Evolutionary conservation across 192 early-diverging fungal genomes (phyloP).

Genomic region (Backusella westeae): DNA sequence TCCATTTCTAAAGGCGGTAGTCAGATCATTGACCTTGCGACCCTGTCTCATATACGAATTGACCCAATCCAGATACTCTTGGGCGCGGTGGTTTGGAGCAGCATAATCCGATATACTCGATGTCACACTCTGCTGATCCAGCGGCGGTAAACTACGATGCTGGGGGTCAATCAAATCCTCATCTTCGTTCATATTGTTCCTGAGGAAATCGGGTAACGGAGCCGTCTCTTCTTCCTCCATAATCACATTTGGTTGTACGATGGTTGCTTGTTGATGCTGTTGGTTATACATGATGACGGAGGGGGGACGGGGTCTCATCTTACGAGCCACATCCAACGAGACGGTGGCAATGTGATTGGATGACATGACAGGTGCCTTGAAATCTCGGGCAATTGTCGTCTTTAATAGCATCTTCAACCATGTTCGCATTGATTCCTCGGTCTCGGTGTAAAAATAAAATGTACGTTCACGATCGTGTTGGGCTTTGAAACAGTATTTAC

Average conservation of each 20-base stretch:
- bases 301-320: conserved; percentile 50
- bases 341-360: conserved; percentile 56
- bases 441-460: conserved; percentile 59
- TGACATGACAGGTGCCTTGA: conserved; percentile 52
- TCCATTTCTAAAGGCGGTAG: conserved; percentile 37
- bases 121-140: background rate
- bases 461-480: conserved; percentile 54
- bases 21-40: conserved; percentile 31
- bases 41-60: conserved; percentile 33
- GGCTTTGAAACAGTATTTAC: conserved; percentile 62
- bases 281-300: conserved; percentile 29
- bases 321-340: conserved; percentile 45
- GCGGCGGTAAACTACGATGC: background rate
- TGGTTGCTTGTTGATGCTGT: background rate
- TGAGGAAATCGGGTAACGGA: background rate
- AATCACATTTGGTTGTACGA: background rate
- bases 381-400: conserved; percentile 56
- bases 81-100: conserved; percentile 19
- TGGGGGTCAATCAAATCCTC: conserved; percentile 34
- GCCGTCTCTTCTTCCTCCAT: conserved; percentile 22
- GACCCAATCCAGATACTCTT: conserved; percentile 45
- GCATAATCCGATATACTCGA: background rate
- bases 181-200: conserved; percentile 12
- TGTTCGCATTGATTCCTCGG: conserved; percentile 41
- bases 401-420: conserved; percentile 63